Base-by-base conservation (phyloP, 371 early-diverging fungal genomes). In the Parasitella parasitica region DNA sequence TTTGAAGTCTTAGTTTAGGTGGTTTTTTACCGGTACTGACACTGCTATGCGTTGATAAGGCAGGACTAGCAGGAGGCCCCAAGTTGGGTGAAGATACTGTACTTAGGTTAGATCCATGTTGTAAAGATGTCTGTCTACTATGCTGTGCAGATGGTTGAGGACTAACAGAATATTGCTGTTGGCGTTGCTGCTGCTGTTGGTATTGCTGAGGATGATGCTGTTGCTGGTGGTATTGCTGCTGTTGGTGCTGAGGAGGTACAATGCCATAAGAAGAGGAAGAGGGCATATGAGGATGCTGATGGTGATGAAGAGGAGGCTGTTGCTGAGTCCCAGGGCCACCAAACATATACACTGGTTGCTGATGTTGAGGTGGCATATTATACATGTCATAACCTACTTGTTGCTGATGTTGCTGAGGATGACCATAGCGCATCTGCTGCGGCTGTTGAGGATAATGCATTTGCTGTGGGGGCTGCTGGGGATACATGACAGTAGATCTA, bases 1-100 rank as follows among this genome's bases (percentile, higher is more conserved):
- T 84, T 27, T 79, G 81, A 4, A 84, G 78, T 49, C 85, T 75
- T 37, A 84, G 53, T 52, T 78, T 84, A 11, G 81, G 81, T 53
- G 63, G 69, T 62, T 81, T 78, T 46, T 68, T 72, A n/a, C 58
- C 61, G 12, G 28, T 39, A 12, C 69, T 69, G 0, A 61, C 26
- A 57, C 51, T 64, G 28, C 70, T 70, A 39, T 65, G 64, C 7
- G 71, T 67, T 7, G 73, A 67, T 52, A 69, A 62, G 32, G 72
- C 66, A 24, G 75, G 66, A 53, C 70, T 64, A 9, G 66, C 57
- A 34, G 63, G 60, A 26, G 53, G 48, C n/a, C 49, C 56, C 27
- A 64, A 6, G 54, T 61, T 64, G 7, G 64, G 64, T 11, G 64
- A 69, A 30, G 64, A 64, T 2, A 60, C 46, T 13, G 52, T 50